Base-by-base conservation (phyloP, 805 yeast genomes). In the Debaryomyces prosopidis region DNA sequence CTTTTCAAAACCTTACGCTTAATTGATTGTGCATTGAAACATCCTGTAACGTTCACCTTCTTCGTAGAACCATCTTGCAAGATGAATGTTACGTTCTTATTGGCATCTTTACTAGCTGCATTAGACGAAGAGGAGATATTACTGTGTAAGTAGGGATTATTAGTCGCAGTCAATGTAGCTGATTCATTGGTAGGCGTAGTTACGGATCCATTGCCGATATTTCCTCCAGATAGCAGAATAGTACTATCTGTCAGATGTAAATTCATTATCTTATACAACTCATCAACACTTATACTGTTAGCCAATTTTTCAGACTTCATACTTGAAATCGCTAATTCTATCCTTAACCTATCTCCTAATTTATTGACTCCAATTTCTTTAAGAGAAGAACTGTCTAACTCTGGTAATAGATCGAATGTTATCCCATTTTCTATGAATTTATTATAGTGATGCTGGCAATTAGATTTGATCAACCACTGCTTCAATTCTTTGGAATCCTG, bases 311-410 rank as follows among this genome's bases (percentile, higher is more conserved):
- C 73, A 4, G 68, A 52, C 38, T 78, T 72, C 45, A 81, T 54
- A 35, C 69, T 62, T 26, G 76, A 69, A 3, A 87, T 72, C 16
- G 85, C 83, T 12, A 80, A 69, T 55, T 84, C 80, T 9, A 92
- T 64, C 23, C 85, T 71, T 16, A 92, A 71, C 20, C 97, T 70
- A 62, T 94, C 98, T 1, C 98, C 97, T 12, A 92, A 79, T 51
- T 81, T 85, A n/a, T 55, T 50, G 9, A 92, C 64, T 0, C 96
- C 96, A 9, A 94, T 60, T 45, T 85, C 94, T 39, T 76, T 79
- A 45, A 92, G 73, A 0, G 89, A 79, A 5, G 66, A 71, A 36
- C 77, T 72, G 55, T 88, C 96, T 36, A 84, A 66, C 47, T 81
- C 85, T 4, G 80, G 68, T 6, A 85, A 52, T 5, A 85, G 64